phyloP scores from a whole-genome alignment of 495 filamentous ascomycete genomes.

The Hypoxylon intermedium region DNA sequence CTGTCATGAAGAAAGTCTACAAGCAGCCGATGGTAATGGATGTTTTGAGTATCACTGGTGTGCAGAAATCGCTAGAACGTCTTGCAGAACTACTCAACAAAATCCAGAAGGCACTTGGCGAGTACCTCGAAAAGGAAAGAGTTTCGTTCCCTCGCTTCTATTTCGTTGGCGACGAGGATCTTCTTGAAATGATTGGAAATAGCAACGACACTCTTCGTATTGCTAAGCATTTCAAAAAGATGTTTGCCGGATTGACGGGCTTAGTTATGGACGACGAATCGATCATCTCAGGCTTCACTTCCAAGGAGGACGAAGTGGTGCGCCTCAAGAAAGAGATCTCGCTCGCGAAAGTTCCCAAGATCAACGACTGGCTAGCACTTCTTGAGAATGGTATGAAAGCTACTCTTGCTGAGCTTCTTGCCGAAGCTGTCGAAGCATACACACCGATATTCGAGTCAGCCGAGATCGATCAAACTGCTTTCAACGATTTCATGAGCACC shows the following conservation, averaged over 20 bases:
- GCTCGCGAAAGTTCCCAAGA: slow-evolving; percentile 87
- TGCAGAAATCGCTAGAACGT: slow-evolving; percentile 93
- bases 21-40: slow-evolving; percentile 93
- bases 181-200: slow-evolving; percentile 99
- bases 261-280: slow-evolving; percentile 89
- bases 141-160: slow-evolving; percentile 98
- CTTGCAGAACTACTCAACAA: slow-evolving; percentile 96
- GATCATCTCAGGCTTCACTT: slow-evolving; percentile 88
- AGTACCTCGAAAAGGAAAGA: slow-evolving; percentile 97
- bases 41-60: slow-evolving; percentile 90
- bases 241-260: slow-evolving; percentile 95
- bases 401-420: slow-evolving; percentile 87
- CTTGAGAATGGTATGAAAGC: slow-evolving; percentile 93
- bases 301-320: slow-evolving; percentile 93
- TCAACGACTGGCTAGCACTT: slow-evolving; percentile 96
- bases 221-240: slow-evolving; percentile 98
- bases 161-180: slow-evolving; percentile 97
- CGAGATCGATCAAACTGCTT: slow-evolving; percentile 67
- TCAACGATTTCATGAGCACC: slow-evolving; percentile 76
- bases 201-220: slow-evolving; percentile 95
- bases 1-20: slow-evolving; percentile 98
- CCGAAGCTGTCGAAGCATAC: slow-evolving; percentile 82
- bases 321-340: slow-evolving; percentile 88
- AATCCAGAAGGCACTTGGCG: slow-evolving; percentile 97
- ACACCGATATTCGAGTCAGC: slow-evolving; percentile 71